Evolutionary conservation across 176 grass and related monocot genomes (phyloP).

Genomic region (Oryza glaberrima): DNA sequence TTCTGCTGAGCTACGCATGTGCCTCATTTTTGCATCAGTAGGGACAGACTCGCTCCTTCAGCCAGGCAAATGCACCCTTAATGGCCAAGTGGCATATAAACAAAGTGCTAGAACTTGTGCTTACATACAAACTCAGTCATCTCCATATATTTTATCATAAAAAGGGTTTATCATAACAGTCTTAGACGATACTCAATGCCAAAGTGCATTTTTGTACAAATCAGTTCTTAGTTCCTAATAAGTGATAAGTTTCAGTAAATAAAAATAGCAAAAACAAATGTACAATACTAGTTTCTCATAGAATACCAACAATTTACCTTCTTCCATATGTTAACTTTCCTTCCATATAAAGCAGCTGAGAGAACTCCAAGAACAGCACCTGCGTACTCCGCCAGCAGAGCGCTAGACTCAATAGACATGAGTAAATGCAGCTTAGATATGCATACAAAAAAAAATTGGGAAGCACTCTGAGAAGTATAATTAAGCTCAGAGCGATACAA

Average conservation of each 20-base stretch:
- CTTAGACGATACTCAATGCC: conserved; percentile 6
- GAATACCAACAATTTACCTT: conserved; percentile 60
- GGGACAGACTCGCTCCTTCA: not conserved
- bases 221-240: not conserved
- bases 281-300: not conserved
- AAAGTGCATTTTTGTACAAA: conserved; percentile 3
- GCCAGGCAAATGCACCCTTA: not conserved
- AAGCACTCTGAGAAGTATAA: not conserved
- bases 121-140: not conserved
- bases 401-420: conserved; percentile 63
- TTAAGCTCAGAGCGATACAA: not conserved
- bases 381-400: conserved; percentile 88
- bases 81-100: not conserved
- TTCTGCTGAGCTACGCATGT: not conserved
- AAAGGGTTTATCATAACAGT: not conserved
- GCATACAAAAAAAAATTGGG: not conserved
- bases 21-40: not conserved
- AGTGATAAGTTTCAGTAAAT: not conserved
- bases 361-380: conserved; percentile 98
- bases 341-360: conserved; percentile 90
- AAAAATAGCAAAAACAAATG: not conserved
- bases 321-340: conserved; percentile 83
- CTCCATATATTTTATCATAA: not conserved
- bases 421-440: conserved; percentile 44
- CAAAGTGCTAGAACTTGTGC: conserved; percentile 12